Conservation (phyloP, 2,329 filamentous ascomycete genomes). For the Dryadomyces quercus-mongolicae region DNA sequence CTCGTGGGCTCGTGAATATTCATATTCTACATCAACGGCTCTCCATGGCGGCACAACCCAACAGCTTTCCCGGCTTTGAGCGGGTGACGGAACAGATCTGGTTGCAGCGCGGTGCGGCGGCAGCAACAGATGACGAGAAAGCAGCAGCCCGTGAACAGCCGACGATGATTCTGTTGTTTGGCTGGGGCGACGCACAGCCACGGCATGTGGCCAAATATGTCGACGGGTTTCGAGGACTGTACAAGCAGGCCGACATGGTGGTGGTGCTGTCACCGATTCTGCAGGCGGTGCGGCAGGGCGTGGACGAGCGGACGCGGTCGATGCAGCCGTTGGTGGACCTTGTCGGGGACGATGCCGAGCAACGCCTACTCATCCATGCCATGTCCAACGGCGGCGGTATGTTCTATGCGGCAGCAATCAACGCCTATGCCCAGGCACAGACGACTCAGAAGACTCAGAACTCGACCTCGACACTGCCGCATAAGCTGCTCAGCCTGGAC, state of each 20-base stretch:
- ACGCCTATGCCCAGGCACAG: not conserved
- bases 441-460: not conserved
- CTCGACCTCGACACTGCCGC: not conserved
- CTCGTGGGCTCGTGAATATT: not conserved
- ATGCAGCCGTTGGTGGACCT: constrained; percentile 2
- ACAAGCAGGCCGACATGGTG: not conserved
- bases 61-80: not conserved
- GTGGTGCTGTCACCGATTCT: constrained; percentile 2
- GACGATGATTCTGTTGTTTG: not conserved
- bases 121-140: not conserved
- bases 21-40: too few species aligned
- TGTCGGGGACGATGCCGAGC: not conserved
- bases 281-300: not conserved
- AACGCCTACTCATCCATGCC: not conserved
- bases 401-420: not conserved
- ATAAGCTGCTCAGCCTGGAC: not conserved
- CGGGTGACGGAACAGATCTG: constrained; percentile 2
- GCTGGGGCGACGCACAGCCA: constrained; percentile 1
- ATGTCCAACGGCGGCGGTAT: constrained; percentile 5
- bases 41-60: too few species aligned
- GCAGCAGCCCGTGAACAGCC: not conserved
- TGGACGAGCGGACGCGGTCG: not conserved
- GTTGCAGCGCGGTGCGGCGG: not conserved
- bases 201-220: constrained; percentile 1
- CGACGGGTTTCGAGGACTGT: not conserved